Evolutionary conservation across 768 basidiomycete species (phyloP), one percentile per base, ranked within the genome.

Genomic region (Psilocybe subaeruginosa): DNA sequence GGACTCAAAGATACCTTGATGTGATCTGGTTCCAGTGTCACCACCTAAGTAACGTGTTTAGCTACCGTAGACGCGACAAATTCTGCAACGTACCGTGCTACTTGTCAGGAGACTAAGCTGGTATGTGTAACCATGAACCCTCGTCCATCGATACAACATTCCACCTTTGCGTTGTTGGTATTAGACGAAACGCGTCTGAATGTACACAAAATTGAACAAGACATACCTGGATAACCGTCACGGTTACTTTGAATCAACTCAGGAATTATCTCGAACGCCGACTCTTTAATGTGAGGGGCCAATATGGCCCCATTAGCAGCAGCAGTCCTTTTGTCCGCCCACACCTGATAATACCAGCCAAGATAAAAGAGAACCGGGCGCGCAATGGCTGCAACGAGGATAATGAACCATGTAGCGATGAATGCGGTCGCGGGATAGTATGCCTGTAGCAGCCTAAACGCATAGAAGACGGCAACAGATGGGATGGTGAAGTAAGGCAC

Each of bases 11-110:
- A 19, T 50, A 74, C 78, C 70, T 84, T 84, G 63, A 84, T 69
- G 60, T 83, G 71, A 48, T 81, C 78, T 5, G 83, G 83, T 57
- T 84, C 81, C 27, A 69, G 55, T 0, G 79, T 81, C 45, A 80
- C 67, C 17, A 81, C 65, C 81, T 82, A 49, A 17, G 16, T 7
- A 19, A 53, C 19, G 35, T 6, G 17, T 19, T 43, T 30, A 16
- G 59, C 37, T 33, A 46, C 2, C 41, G 2, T 35, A 41, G 31
- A 12, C 31, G 4, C 47, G 45, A n/a, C 35, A 19, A 29, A 31
- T 23, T 2, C 4, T 2, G 12, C 45, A 52, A 66, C 70, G 33
- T 62, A 77, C 76, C 39, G 14, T 43, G 56, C 17, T 33, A 9
- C 35, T 23, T 4, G 29, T 23, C 1, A 43, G 11, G 14, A 43